Conservation (phyloP, 2,329 filamentous ascomycete species). For the Penicillium thymicola region DNA sequence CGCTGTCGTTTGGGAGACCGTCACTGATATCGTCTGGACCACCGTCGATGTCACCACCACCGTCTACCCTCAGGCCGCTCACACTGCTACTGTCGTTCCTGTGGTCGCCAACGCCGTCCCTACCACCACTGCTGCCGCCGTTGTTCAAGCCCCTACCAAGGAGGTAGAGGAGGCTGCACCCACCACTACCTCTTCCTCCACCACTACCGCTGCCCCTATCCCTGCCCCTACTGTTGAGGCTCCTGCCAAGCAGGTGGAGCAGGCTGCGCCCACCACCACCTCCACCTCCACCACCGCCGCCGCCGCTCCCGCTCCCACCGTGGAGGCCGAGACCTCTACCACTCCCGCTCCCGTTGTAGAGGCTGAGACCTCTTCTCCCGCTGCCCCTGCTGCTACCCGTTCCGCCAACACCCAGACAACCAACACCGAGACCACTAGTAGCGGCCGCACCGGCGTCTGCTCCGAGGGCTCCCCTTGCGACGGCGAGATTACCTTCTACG, state of each 20-base stretch:
- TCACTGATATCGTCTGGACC: slow-evolving; percentile 47
- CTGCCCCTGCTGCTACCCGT: neutral
- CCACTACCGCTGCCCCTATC: slow-evolving; percentile 7
- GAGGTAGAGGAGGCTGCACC: slow-evolving; percentile 5
- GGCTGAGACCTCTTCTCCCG: neutral
- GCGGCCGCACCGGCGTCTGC: slow-evolving; percentile 26
- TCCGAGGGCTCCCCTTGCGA: slow-evolving; percentile 28
- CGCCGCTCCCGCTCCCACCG: slow-evolving; percentile 7
- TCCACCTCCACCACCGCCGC: slow-evolving; percentile 7
- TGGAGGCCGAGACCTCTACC: slow-evolving; percentile 5
- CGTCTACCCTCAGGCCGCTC: slow-evolving; percentile 37
- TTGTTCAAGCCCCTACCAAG: neutral
- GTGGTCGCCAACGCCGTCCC: slow-evolving; percentile 19
- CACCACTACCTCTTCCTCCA: slow-evolving; percentile 7
- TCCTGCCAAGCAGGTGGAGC: neutral
- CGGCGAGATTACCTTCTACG: slow-evolving; percentile 74
- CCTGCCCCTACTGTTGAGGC: slow-evolving; percentile 3
- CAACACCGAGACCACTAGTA: slow-evolving; percentile 13
- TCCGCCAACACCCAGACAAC: neutral
- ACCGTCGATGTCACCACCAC: slow-evolving; percentile 51
- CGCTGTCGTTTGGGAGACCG: slow-evolving; percentile 50
- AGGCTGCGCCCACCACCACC: slow-evolving; percentile 10
- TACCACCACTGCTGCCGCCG: slow-evolving; percentile 9
- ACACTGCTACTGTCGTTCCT: slow-evolving; percentile 22
- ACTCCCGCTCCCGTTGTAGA: slow-evolving; percentile 2